phyloP scores from a whole-genome alignment of 2,329 filamentous ascomycete species.

The Xylaria sp. region DNA sequence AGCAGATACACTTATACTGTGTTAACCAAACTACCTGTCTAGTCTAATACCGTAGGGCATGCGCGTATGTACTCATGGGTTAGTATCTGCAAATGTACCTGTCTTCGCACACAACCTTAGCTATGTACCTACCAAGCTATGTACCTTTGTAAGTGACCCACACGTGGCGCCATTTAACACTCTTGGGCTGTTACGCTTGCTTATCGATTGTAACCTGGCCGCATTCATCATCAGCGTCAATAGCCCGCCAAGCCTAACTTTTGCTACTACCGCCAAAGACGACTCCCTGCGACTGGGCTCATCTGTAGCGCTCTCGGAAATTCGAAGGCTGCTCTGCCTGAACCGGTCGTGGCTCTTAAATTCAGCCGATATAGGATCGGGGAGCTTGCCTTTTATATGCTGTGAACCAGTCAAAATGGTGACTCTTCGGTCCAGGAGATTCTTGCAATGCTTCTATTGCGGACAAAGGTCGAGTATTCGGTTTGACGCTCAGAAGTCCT shows the following conservation, averaged over 20 bases:
- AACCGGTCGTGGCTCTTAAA: not conserved
- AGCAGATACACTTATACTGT: too few species aligned
- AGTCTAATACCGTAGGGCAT: too few species aligned
- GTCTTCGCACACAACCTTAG: too few species aligned
- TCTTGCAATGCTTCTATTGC: conserved; percentile 82
- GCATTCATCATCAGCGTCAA: too few species aligned
- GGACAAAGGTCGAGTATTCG: conserved; percentile 67
- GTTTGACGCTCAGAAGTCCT: conserved; percentile 66
- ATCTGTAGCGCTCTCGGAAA: not conserved
- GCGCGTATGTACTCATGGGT: too few species aligned
- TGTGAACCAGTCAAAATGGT: conserved; percentile 33
- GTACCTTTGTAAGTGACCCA: too few species aligned
- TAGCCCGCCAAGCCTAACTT: not conserved
- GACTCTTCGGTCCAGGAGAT: conserved; percentile 39
- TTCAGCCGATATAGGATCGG: conserved; percentile 1
- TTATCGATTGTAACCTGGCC: too few species aligned
- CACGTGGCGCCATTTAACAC: too few species aligned
- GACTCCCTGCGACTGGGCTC: conserved; percentile 1
- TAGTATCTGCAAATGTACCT: too few species aligned
- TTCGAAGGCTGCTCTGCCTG: not conserved
- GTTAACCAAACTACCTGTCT: too few species aligned
- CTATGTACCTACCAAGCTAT: too few species aligned
- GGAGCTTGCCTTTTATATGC: conserved; percentile 11
- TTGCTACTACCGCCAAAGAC: not conserved
- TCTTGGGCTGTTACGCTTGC: too few species aligned